A percentile compares a stretch with the other conserved stretches of the same genome.
phyloP scores from a whole-genome alignment of 169 alveolate species.

The Eimeria praecox region DNA sequence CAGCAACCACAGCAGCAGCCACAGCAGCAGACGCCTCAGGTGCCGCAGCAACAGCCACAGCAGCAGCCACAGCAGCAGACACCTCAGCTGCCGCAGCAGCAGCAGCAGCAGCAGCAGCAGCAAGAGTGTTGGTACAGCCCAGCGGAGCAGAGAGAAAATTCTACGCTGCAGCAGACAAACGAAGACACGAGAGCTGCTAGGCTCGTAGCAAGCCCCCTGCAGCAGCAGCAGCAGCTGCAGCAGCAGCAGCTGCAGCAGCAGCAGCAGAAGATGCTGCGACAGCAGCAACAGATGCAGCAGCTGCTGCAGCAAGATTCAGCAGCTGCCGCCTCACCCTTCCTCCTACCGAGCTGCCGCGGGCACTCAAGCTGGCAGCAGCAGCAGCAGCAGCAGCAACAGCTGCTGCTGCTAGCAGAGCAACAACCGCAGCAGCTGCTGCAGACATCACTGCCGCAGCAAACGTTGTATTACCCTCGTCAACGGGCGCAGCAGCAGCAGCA shows the following conservation, averaged over 20 bases:
- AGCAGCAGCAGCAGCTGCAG: constrained; percentile 1
- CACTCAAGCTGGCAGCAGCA: constrained; percentile 5
- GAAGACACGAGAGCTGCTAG: background rate
- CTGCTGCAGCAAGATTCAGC: background rate
- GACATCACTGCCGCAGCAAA: background rate
- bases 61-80: background rate
- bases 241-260: background rate
- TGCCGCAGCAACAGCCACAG: background rate
- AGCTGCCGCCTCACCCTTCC: constrained; percentile 17
- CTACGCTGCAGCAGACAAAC: background rate
- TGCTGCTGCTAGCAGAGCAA: background rate
- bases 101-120: background rate
- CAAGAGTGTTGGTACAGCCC: constrained; percentile 5
- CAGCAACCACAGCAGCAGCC: background rate
- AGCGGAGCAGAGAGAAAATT: background rate
- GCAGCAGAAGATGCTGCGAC: background rate
- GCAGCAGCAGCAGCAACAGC: constrained; percentile 25
- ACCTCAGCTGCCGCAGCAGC: background rate
- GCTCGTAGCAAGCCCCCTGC: background rate
- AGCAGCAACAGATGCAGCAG: constrained; percentile 9
- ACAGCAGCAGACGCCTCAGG: background rate
- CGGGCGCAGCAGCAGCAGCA: constrained; percentile 13
- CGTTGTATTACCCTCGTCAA: background rate
- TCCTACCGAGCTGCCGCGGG: constrained; percentile 20
- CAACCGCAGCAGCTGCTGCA: background rate